A percentile compares a stretch with the other conserved stretches of the same genome.
Evolutionary conservation across 1,139 yeast genomes (phyloP).

Genomic region (Yamadazyma taylorii): DNA sequence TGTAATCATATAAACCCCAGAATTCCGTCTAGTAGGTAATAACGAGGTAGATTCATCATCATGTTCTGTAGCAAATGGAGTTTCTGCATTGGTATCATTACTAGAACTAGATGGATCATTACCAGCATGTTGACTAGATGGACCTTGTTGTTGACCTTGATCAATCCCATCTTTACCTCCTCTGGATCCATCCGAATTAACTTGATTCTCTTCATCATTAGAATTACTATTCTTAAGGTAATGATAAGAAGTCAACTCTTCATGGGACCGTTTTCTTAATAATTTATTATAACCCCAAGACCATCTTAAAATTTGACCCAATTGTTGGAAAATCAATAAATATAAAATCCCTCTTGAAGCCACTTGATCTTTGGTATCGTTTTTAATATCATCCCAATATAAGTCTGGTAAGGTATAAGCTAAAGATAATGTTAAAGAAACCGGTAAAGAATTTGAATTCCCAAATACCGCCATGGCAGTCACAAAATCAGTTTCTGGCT

Average conservation of each 20-base stretch:
- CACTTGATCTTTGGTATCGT: conserved; percentile 67
- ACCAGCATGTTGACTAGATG: too few species aligned
- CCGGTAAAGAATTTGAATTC: conserved; percentile 77
- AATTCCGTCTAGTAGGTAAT: conserved; percentile 5
- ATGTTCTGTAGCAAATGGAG: conserved; percentile 1
- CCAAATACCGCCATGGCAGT: conserved; percentile 91
- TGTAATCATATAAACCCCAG: conserved; percentile 2
- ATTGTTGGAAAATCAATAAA: conserved; percentile 76
- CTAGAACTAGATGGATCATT: background rate
- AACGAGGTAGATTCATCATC: conserved; percentile 13
- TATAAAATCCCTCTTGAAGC: conserved; percentile 81
- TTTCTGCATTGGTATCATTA: background rate
- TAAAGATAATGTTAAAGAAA: conserved; percentile 68
- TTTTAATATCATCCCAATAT: conserved; percentile 69
- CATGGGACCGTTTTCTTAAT: conserved; percentile 50
- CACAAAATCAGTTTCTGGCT: conserved; percentile 72
- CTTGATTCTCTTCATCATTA: conserved; percentile 9
- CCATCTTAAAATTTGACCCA: conserved; percentile 85
- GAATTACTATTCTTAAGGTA: conserved; percentile 8
- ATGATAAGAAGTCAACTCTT: conserved; percentile 38
- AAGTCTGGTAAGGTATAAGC: conserved; percentile 74
- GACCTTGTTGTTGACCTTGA: too few species aligned
- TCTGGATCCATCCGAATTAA: background rate
- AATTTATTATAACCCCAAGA: conserved; percentile 88
- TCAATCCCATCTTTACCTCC: background rate